Evolutionary conservation across 257 asterid genomes (phyloP).

Genomic region (Solanum etuberosum): DNA sequence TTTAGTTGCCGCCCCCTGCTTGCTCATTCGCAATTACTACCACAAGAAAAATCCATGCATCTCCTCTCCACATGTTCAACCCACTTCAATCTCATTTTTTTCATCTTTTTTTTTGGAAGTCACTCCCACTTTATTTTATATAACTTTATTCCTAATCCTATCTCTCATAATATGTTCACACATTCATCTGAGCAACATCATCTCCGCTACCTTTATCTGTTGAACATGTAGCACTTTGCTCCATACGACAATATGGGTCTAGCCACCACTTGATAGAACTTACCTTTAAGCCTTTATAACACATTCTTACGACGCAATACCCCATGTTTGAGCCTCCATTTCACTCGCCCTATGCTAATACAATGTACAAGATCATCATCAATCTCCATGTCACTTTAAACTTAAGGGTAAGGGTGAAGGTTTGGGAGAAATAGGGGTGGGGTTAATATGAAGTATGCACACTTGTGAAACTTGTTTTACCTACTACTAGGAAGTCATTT

Average conservation of each 20-base stretch:
- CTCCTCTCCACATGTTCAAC: background rate
- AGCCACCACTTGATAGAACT: background rate
- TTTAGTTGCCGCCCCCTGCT: too few species aligned
- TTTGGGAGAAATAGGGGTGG: background rate
- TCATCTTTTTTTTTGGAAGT: too few species aligned
- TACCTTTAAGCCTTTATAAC: background rate
- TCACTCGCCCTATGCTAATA: too few species aligned
- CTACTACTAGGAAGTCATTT: background rate
- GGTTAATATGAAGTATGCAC: background rate
- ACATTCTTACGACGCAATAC: too few species aligned
- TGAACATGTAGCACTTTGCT: background rate
- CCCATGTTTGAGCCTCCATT: background rate
- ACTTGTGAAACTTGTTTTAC: background rate
- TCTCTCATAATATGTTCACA: background rate
- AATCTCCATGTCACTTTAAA: background rate
- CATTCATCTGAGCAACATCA: background rate
- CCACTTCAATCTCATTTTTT: background rate
- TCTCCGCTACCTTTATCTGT: background rate
- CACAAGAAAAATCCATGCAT: too few species aligned
- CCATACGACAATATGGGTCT: background rate
- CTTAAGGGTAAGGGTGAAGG: background rate
- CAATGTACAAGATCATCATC: background rate
- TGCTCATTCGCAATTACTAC: too few species aligned
- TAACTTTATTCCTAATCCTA: background rate
- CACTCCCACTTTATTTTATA: background rate